Evolutionary conservation across 345 rosid genomes (phyloP), one percentile per base, ranked within the genome.

Genomic region (Rhodomyrtus tomentosa): DNA sequence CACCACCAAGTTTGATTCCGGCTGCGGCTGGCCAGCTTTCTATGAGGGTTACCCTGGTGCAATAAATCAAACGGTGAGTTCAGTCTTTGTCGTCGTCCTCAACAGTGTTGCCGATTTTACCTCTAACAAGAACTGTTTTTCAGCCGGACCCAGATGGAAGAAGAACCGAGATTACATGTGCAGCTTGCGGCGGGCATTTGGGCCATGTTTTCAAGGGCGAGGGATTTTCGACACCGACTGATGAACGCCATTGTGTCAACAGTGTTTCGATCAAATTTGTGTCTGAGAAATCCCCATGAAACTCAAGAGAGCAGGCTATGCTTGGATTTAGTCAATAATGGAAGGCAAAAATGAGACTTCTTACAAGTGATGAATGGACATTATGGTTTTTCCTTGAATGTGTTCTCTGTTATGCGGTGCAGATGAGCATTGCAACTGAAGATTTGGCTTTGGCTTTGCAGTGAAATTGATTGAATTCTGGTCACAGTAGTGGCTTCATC

Each of bases 11-110:
- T 94, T 93, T 40, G 74, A 93, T 45, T 94, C 95, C 4, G 94
- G 95, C 62, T 94, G 95, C 59, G 98, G 95, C 29, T 94, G 95
- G 98, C 95, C 98, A n/a, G 98, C 98, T 81, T 94, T 94, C 88
- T 93, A 15, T 10, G 95, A 94, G 86, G 95, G 98, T 51, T 82
- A 93, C 76, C 95, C 93, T 4, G 94, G 95, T 73, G 92, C 98
- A 82, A 93, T 93, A 72, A 91, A 85, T 51, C 87, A 90, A 84
- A 50, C 6, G 25, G 98, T 94, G 86, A 92, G 94, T 85, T 55
- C 84, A 27, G 14, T 15, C 48, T 21, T 12, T 81, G 81, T 51
- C 21, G 42, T n/a, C 38, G 25, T 74, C 12, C 53, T 74, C 32
- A 22, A 58, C 58, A 4, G 81, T 20, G 54, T 50, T 48, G 24